These are phyloP conservation scores for Colletotrichum ledebouriae DNA, from an alignment of 2,329 filamentous ascomycete genomes.

Conservation along the genomic window DNA sequence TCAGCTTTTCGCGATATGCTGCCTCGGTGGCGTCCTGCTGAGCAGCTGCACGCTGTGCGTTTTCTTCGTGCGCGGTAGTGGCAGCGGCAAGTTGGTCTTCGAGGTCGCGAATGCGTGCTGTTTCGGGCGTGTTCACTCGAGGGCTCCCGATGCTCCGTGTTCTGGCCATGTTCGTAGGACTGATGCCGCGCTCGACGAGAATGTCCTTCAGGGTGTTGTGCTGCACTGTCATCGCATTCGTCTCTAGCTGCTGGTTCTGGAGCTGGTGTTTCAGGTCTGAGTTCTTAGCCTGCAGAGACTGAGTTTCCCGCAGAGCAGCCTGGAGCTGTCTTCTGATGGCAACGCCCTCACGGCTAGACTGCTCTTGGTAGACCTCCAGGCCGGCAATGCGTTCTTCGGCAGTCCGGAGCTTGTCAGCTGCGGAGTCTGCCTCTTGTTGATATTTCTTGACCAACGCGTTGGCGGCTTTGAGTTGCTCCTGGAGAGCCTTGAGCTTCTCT, in stretches of 20 bases:
- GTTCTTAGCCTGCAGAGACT: conserved; percentile 84
- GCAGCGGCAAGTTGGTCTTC: conserved; percentile 88
- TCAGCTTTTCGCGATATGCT: conserved; percentile 91
- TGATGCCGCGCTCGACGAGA: conserved; percentile 88
- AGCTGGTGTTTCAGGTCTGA: conserved; percentile 86
- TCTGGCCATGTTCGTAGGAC: conserved; percentile 78
- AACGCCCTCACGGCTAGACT: conserved; percentile 93
- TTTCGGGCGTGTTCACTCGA: conserved; percentile 83
- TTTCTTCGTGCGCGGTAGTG: conserved; percentile 85
- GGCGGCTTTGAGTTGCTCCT: conserved; percentile 83
- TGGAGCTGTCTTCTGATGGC: conserved; percentile 92
- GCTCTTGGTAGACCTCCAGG: conserved; percentile 96
- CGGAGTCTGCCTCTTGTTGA: conserved; percentile 87
- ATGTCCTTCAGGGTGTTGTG: conserved; percentile 95
- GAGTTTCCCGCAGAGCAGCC: conserved; percentile 83
- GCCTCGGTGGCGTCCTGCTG: conserved; percentile 90
- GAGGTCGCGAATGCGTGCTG: conserved; percentile 83
- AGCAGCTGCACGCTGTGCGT: conserved; percentile 80
- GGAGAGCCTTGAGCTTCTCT: conserved; percentile 79
- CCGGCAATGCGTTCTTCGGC: conserved; percentile 98
- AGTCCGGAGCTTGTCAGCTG: conserved; percentile 88
- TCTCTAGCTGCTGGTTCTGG: conserved; percentile 88
- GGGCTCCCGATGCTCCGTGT: conserved; percentile 81
- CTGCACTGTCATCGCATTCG: conserved; percentile 93
- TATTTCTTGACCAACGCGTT: conserved; percentile 88